Percentiles rank a stretch among this genome's conserved stretches.
These are phyloP conservation scores for Wickerhamomyces subpelliculosus DNA, from an alignment of 805 yeast species.

Conservation along the genomic window DNA sequence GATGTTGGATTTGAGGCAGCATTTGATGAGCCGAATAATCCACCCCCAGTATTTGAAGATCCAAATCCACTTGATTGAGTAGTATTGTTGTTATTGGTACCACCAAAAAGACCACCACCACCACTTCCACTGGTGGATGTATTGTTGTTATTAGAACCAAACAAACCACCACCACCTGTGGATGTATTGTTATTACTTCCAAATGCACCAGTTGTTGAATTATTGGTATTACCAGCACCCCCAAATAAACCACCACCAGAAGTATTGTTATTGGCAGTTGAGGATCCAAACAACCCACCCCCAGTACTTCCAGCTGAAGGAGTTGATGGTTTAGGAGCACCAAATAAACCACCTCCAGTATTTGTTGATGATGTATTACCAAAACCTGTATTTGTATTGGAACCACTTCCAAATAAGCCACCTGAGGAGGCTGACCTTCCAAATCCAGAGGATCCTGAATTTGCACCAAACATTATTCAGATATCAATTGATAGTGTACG, in stretches of 20 bases:
- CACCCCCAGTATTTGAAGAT: constrained; percentile 17
- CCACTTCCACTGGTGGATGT: no score
- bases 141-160: constrained; percentile 26
- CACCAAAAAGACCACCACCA: constrained; percentile 28
- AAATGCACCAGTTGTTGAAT: constrained; percentile 15
- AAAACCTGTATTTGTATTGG: constrained; percentile 2
- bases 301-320: neutral
- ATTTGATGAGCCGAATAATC: constrained; percentile 23
- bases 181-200: constrained; percentile 22
- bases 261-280: constrained; percentile 6
- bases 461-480: constrained; percentile 4
- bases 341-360: constrained; percentile 19
- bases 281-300: neutral
- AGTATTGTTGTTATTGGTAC: constrained; percentile 4
- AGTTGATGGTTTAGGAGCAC: constrained; percentile 9
- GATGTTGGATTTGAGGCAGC: constrained; percentile 9
- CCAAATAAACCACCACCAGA: constrained; percentile 38
- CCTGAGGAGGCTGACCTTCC: constrained; percentile 14
- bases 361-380: constrained; percentile 6
- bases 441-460: constrained; percentile 9
- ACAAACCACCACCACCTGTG: constrained; percentile 29
- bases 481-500: no score
- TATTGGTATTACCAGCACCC: constrained; percentile 14
- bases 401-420: constrained; percentile 25
- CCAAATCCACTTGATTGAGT: constrained; percentile 2